Evolutionary conservation across 768 basidiomycete genomes (phyloP).

Genomic region (Leccinum boreale): DNA sequence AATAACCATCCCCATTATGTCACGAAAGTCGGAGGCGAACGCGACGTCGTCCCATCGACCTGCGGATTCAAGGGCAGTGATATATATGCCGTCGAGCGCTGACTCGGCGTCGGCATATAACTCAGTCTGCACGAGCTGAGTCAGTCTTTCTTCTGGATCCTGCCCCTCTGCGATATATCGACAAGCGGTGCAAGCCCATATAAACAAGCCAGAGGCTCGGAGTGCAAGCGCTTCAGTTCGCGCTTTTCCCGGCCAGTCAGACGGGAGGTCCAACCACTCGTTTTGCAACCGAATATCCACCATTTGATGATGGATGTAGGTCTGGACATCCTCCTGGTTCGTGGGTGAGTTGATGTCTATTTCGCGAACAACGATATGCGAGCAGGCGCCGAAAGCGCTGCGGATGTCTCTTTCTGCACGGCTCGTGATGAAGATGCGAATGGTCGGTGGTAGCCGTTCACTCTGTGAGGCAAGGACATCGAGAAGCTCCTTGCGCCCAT

Average conservation of each 20-base stretch:
- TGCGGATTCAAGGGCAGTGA: constrained; percentile 30
- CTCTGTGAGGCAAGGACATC: constrained; percentile 26
- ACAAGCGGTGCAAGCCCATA: constrained; percentile 34
- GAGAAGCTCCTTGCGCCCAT: constrained; percentile 27
- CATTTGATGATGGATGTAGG: constrained; percentile 26
- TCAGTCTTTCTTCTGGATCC: constrained; percentile 29
- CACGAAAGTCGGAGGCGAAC: constrained; percentile 30
- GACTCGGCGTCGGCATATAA: constrained; percentile 26
- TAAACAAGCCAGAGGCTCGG: constrained; percentile 32
- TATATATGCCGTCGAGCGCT: constrained; percentile 28
- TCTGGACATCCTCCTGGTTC: constrained; percentile 25
- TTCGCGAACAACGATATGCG: constrained; percentile 16
- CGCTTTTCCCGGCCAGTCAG: constrained; percentile 29
- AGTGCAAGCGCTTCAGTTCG: constrained; percentile 15
- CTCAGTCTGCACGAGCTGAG: constrained; percentile 18
- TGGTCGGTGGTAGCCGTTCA: constrained; percentile 14
- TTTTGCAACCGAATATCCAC: constrained; percentile 26
- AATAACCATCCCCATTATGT: constrained; percentile 30
- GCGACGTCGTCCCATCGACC: constrained; percentile 30
- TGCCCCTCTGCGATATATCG: constrained; percentile 30
- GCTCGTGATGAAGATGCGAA: constrained; percentile 33
- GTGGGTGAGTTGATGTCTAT: constrained; percentile 27
- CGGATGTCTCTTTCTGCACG: constrained; percentile 31
- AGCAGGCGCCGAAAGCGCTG: constrained; percentile 6
- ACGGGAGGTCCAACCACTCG: constrained; percentile 22